A percentile compares a stretch with the other conserved stretches of the same genome.
phyloP scores from a whole-genome alignment of 2,329 filamentous ascomycete genomes.

The Penicillium corylophilum region DNA sequence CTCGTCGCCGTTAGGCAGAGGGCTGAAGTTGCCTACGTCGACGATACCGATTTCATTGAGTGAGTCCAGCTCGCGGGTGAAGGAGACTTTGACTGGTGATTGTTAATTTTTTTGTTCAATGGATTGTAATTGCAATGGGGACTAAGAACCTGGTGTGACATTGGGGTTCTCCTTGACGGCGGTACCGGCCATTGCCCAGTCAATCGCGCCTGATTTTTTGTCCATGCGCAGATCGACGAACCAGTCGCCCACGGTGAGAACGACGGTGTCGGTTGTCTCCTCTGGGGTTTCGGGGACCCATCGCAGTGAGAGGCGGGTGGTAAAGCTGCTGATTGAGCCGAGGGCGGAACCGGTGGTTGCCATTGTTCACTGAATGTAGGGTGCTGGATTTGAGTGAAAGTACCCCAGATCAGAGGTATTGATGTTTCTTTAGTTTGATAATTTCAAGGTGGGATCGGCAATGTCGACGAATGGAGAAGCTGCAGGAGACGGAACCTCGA shows the following conservation, averaged over 20 bases:
- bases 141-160: slow-evolving; percentile 6
- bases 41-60: slow-evolving; percentile 31
- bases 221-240: slow-evolving; percentile 20
- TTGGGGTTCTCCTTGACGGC: slow-evolving; percentile 14
- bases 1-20: slow-evolving; percentile 42
- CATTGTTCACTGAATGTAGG: not conserved
- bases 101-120: too few species aligned
- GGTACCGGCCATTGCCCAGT: slow-evolving; percentile 22
- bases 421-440: not conserved
- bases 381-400: not conserved
- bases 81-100: slow-evolving; percentile 36
- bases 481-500: slow-evolving; percentile 1
- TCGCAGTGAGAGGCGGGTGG: slow-evolving; percentile 18
- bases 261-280: slow-evolving; percentile 17
- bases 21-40: slow-evolving; percentile 39
- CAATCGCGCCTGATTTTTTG: slow-evolving; percentile 13
- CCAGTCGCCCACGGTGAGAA: slow-evolving; percentile 16
- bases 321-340: slow-evolving; percentile 15
- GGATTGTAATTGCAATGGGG: too few species aligned
- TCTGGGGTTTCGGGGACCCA: slow-evolving; percentile 16
- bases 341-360: slow-evolving; percentile 8
- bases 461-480: slow-evolving; percentile 9
- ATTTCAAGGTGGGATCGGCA: not conserved
- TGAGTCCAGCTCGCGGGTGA: slow-evolving; percentile 42
- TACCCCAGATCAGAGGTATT: not conserved